A percentile compares a stretch with the other conserved stretches of the same genome.
These are phyloP conservation scores for Pestalotiopsis sp. DNA, from an alignment of 2,329 filamentous ascomycete species.

Conservation along the genomic window DNA sequence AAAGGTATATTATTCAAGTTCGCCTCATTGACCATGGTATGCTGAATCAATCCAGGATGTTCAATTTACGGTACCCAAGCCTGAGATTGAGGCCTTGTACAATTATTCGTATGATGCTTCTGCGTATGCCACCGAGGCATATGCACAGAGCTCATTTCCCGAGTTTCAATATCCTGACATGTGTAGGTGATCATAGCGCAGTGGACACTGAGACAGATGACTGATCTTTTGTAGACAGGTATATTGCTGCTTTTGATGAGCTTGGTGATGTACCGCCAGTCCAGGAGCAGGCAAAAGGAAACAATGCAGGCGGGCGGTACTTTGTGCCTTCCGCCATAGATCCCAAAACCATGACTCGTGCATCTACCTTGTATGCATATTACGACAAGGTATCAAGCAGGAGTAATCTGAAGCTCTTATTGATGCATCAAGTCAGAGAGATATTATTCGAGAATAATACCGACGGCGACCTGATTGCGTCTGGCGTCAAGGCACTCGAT, in stretches of 20 bases:
- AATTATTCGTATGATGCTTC: conserved; percentile 8
- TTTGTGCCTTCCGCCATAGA: not conserved
- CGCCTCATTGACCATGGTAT: not conserved
- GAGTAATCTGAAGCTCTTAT: conserved; percentile 1
- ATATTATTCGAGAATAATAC: not conserved
- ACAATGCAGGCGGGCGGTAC: conserved; percentile 1
- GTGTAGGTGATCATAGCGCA: not conserved
- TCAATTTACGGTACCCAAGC: conserved; percentile 2
- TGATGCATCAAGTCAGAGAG: conserved; percentile 1
- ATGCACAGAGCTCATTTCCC: conserved; percentile 1
- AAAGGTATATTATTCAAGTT: conserved; percentile 19
- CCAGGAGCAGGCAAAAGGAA: conserved; percentile 1
- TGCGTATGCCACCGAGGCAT: conserved; percentile 2
- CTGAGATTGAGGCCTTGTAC: not conserved
- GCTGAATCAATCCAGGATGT: not conserved
- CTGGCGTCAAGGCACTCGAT: conserved; percentile 2
- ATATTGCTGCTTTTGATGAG: conserved; percentile 8
- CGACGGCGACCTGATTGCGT: not conserved
- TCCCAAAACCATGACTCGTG: not conserved
- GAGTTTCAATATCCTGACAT: conserved; percentile 10
- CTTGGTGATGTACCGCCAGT: not conserved
- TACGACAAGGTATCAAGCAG: conserved; percentile 8
- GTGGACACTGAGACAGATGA: not conserved
- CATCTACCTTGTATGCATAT: conserved; percentile 7
- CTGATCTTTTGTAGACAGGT: not conserved